Evolutionary conservation across 768 basidiomycete species (phyloP).

Genomic region (Pisolithus tinctorius): DNA sequence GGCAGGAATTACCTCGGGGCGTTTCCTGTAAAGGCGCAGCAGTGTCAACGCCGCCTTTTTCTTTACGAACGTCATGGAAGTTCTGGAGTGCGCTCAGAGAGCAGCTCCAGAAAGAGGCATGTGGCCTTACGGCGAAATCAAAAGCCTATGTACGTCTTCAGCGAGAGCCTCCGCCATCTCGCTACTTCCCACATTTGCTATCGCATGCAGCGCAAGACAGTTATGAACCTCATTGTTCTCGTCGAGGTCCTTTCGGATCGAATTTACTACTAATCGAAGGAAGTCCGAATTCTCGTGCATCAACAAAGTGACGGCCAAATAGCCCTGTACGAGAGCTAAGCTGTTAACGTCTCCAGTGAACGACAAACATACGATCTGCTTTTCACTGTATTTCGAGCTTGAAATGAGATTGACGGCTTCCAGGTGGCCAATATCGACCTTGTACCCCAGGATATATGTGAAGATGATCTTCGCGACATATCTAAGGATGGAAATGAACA

Average conservation of each 20-base stretch:
- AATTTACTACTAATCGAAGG: slow-evolving; percentile 93
- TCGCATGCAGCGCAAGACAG: slow-evolving; percentile 94
- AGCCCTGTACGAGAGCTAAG: slow-evolving; percentile 55
- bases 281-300: slow-evolving; percentile 99
- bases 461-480: slow-evolving; percentile 99
- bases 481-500: slow-evolving; percentile 35
- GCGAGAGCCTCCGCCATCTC: slow-evolving; percentile 97
- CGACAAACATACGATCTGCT: slow-evolving; percentile 81
- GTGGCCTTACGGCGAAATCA: slow-evolving; percentile 81
- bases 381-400: slow-evolving; percentile 93
- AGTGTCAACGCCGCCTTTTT: slow-evolving; percentile 97
- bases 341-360: background rate
- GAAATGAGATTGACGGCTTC: slow-evolving; percentile 98
- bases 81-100: slow-evolving; percentile 41
- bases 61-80: slow-evolving; percentile 91
- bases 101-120: slow-evolving; percentile 6
- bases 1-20: slow-evolving; percentile 88
- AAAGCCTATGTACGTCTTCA: slow-evolving; percentile 87
- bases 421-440: slow-evolving; percentile 99
- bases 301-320: slow-evolving; percentile 91
- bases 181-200: slow-evolving; percentile 94
- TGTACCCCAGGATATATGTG: slow-evolving; percentile 98
- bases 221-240: slow-evolving; percentile 93
- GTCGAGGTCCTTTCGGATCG: slow-evolving; percentile 94
- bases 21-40: slow-evolving; percentile 90